A percentile compares a stretch with the other conserved stretches of the same genome.
Evolutionary conservation across 768 basidiomycete genomes (phyloP).

Genomic region (Pleurotus djamor): DNA sequence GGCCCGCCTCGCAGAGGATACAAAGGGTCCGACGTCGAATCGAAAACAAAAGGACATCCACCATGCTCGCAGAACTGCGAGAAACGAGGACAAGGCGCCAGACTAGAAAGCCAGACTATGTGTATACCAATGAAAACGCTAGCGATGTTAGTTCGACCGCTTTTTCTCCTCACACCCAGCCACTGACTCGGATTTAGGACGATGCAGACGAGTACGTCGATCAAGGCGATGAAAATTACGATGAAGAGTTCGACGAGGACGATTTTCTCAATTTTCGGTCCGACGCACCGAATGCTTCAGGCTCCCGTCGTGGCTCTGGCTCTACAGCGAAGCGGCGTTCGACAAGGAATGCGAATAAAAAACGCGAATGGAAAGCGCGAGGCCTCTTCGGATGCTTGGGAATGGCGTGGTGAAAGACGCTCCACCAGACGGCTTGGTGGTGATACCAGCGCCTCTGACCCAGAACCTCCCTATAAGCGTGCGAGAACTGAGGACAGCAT

Average conservation of each 20-base stretch:
- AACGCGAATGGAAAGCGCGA: slow-evolving; percentile 53
- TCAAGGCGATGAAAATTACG: slow-evolving; percentile 65
- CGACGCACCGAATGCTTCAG: slow-evolving; percentile 43
- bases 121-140: slow-evolving; percentile 63
- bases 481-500: slow-evolving; percentile 78
- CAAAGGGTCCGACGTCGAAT: slow-evolving; percentile 68
- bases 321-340: slow-evolving; percentile 48
- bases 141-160: slow-evolving; percentile 54
- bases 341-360: slow-evolving; percentile 40
- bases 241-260: slow-evolving; percentile 60
- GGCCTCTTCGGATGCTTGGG: slow-evolving; percentile 49
- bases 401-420: slow-evolving; percentile 76
- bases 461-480: slow-evolving; percentile 55
- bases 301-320: slow-evolving; percentile 27
- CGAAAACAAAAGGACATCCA: slow-evolving; percentile 59
- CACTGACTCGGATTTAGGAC: slow-evolving; percentile 35
- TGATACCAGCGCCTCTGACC: slow-evolving; percentile 48
- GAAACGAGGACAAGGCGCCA: slow-evolving; percentile 77
- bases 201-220: slow-evolving; percentile 68
- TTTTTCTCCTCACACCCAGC: slow-evolving; percentile 11
- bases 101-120: slow-evolving; percentile 77
- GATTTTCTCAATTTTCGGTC: slow-evolving; percentile 38
- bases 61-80: slow-evolving; percentile 76
- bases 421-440: slow-evolving; percentile 66
- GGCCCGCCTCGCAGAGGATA: slow-evolving; percentile 49